Percentiles rank a stretch among this genome's conserved stretches.
These are phyloP conservation scores for Sutorius australiensis DNA, from an alignment of 768 basidiomycete genomes.

Conservation along the genomic window DNA sequence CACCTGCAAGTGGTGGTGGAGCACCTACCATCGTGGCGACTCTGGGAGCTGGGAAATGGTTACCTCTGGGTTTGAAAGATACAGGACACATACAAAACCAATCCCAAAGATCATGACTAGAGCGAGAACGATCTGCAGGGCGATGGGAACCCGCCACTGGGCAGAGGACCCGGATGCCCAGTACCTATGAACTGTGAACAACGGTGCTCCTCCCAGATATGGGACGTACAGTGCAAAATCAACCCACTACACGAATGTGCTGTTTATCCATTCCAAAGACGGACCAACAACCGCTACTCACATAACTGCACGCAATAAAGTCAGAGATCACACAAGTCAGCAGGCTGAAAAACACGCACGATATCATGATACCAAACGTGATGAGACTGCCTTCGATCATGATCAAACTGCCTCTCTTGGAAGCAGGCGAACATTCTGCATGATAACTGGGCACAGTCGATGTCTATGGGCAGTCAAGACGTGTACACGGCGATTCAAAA, in stretches of 20 bases:
- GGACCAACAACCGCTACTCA: constrained; percentile 5
- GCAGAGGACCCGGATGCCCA: constrained; percentile 49
- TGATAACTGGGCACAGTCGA: constrained; percentile 65
- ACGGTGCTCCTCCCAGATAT: not conserved
- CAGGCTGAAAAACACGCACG: constrained; percentile 37
- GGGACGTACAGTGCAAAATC: constrained; percentile 54
- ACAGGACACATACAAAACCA: constrained; percentile 40
- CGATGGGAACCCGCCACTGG: constrained; percentile 63
- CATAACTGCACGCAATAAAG: constrained; percentile 12
- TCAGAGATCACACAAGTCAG: not conserved
- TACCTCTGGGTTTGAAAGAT: not conserved
- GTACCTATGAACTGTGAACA: constrained; percentile 35
- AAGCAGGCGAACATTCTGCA: constrained; percentile 60
- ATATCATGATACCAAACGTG: constrained; percentile 60
- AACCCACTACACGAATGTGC: constrained; percentile 44
- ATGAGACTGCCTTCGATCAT: constrained; percentile 65
- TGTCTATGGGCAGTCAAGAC: constrained; percentile 37
- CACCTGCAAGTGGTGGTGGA: not conserved
- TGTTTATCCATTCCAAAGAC: constrained; percentile 1
- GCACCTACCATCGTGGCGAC: constrained; percentile 51
- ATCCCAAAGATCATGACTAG: constrained; percentile 47
- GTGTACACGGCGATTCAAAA: no score
- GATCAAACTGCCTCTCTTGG: constrained; percentile 56
- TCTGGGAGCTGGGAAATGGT: constrained; percentile 45
- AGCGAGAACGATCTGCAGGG: constrained; percentile 55